Conservation (phyloP, 495 filamentous ascomycete species). For the Cudoniella acicularis region DNA sequence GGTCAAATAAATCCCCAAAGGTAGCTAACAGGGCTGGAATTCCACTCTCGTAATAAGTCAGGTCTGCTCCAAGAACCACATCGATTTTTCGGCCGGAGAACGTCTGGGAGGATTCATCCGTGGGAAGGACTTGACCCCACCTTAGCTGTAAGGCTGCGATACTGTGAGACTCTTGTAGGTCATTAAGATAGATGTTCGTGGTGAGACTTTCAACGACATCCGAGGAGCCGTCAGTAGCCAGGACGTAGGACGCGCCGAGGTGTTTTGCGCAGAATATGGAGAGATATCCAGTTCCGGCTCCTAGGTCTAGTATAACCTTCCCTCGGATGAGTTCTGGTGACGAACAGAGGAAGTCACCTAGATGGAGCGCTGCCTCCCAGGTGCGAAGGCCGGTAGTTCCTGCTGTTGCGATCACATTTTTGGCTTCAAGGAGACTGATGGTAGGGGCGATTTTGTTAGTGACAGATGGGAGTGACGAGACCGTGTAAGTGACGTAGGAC, state of each 20-base stretch:
- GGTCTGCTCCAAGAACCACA: slow-evolving; percentile 46
- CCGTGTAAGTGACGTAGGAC: slow-evolving; percentile 70
- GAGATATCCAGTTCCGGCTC: slow-evolving; percentile 83
- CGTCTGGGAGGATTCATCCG: slow-evolving; percentile 29
- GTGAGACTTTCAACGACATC: slow-evolving; percentile 66
- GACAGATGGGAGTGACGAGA: slow-evolving; percentile 30
- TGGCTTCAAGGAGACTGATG: slow-evolving; percentile 67
- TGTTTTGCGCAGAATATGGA: slow-evolving; percentile 76
- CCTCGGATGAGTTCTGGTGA: slow-evolving; percentile 36
- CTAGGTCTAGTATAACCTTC: slow-evolving; percentile 77
- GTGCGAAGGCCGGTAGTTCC: slow-evolving; percentile 87
- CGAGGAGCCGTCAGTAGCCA: slow-evolving; percentile 78
- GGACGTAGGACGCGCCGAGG: slow-evolving; percentile 57
- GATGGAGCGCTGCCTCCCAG: slow-evolving; percentile 90
- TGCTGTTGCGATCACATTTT: slow-evolving; percentile 63
- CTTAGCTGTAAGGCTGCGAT: slow-evolving; percentile 48
- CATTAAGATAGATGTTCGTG: slow-evolving; percentile 65
- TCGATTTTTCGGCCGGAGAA: slow-evolving; percentile 40
- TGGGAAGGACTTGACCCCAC: slow-evolving; percentile 54
- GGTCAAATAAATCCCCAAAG: slow-evolving; percentile 34
- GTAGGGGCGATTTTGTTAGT: slow-evolving; percentile 7
- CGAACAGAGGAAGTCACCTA: slow-evolving; percentile 66
- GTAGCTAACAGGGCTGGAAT: slow-evolving; percentile 44
- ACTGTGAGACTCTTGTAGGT: slow-evolving; percentile 39
- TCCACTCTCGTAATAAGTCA: slow-evolving; percentile 45